Percentiles rank a stretch among this genome's conserved stretches.
These are phyloP conservation scores for Combretum micranthum DNA, from an alignment of 345 rosid genomes.

Conservation along the genomic window DNA sequence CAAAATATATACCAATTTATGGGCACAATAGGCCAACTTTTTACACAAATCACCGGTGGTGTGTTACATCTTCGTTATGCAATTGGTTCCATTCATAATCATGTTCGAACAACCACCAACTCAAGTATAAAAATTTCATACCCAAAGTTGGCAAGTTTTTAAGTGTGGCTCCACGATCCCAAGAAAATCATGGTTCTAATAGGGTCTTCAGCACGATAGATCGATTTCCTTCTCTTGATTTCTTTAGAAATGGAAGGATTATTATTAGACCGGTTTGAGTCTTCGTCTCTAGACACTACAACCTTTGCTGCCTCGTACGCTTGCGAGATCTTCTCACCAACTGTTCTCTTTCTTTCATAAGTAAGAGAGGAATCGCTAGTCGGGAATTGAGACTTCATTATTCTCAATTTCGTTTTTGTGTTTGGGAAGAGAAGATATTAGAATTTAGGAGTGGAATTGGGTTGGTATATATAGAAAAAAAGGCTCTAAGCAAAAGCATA, in stretches of 20 bases:
- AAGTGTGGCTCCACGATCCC: conserved; percentile 57
- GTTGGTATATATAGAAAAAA: conserved; percentile 18
- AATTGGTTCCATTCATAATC: too few species aligned
- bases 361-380: conserved; percentile 20
- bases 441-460: neutral
- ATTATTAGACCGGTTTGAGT: neutral
- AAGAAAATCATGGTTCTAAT: conserved; percentile 59
- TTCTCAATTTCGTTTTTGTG: neutral
- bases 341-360: conserved; percentile 25
- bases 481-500: neutral
- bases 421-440: conserved; percentile 13
- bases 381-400: conserved; percentile 34
- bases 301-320: conserved; percentile 25
- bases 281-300: conserved; percentile 6
- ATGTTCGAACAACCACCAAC: neutral
- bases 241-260: conserved; percentile 10
- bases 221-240: conserved; percentile 27
- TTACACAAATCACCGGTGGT: too few species aligned
- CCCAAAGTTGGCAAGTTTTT: neutral
- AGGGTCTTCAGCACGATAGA: conserved; percentile 32
- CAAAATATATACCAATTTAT: too few species aligned
- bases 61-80: too few species aligned
- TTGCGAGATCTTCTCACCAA: conserved; percentile 35
- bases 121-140: neutral
- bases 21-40: too few species aligned